Base-by-base conservation (phyloP, 2,329 filamentous ascomycete genomes). In the Tolypocladium guangdongense region DNA sequence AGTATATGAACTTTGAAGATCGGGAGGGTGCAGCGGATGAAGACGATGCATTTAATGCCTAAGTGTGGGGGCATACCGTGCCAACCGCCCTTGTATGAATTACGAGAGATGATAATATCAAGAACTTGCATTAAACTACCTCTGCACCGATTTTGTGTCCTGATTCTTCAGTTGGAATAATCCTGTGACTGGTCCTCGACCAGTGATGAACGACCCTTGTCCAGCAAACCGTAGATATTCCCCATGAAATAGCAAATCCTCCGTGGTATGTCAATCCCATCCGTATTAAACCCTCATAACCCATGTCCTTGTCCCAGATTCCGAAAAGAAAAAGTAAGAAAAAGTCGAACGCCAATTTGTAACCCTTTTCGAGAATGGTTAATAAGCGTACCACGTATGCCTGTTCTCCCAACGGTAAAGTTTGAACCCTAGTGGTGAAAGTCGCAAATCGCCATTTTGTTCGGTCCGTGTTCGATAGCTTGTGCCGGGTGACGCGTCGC, bases 1-100 rank as follows among this genome's bases (percentile, higher is more conserved):
- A 78, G 46, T 96, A 93, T 62, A 84, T 96, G 80, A 74, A 78
- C 22, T 96, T 96, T 66, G 80, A 85, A 49, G 87, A 93, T 55
- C 78, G 89, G 27, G 84, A 90, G 64, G 78, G 75, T 16, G 72
- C 73, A 32, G 73, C 70, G 55, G 79, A 79, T 35, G 82, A 87
- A 53, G 78, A 82, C 38, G 77, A 81, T 52, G 67, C 74, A 49
- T 78, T 78, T 57, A 72, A 80, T 51, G 53, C 33, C 37, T 72
- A 57, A 64, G 62, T 55, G 52, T 36, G 22, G 27, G 14, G 11
- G 27, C 24, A 14, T 24, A 43, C 27, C 16, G 22, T 35, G 35
- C n/a, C n/a, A n/a, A 50, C 12, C 18, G 10, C 35, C 18, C 35
- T 14, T 52, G 20, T 47, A 47, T 45, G 43, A 52, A 4, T 22